Evolutionary conservation across 2,329 filamentous ascomycete species (phyloP), one percentile per base, ranked within the genome.

Genomic region (Hyphodiscus sp.): DNA sequence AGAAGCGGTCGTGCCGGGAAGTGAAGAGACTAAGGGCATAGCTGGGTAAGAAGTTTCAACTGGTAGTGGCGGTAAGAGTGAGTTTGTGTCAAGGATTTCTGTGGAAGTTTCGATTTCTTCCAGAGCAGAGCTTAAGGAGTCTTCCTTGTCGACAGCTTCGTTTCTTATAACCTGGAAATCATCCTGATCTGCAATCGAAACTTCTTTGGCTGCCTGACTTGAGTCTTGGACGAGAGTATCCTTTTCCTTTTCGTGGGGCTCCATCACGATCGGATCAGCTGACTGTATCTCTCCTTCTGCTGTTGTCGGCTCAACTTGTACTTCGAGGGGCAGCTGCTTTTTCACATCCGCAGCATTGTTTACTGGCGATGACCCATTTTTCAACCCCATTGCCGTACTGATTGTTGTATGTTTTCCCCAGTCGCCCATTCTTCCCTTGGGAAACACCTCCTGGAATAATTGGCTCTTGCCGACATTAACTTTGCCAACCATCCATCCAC

Each of bases 391-490:
- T 7, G 38, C 44, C 20, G 44, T 49, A 20, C 48, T 38, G 38
- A 42, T 19, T 38, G 49, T 53, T 7, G 29, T n/a, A 10, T 30
- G 26, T 29, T 55, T 58, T 3, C 13, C 47, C 19, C 38, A 42
- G 16, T 19, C 30, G 1, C 64, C 60, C 54, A 66, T 65, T 55
- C 71, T 75, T 77, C 23, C 83, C 84, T 75, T 87, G 92, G 3
- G 95, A 92, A 64, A 91, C 96, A 96, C 83, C 4, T 84, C 81
- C 62, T 94, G 85, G 56, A 97, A 95, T 1, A 99, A 79, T 65
- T 87, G 86, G 63, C 92, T 97, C 72, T 99, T 99, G 20, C 94
- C 95, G 2, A 97, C 95, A 66, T 99, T 99, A 58, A 91, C 90
- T 70, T 96, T 97, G n/a, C 94, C 94, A 2, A 99, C 87, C 76